Evolutionary conservation across 1,284 basidiomycete species (phyloP), one percentile per base, ranked within the genome.

Genomic region (Ustilago hordei): DNA sequence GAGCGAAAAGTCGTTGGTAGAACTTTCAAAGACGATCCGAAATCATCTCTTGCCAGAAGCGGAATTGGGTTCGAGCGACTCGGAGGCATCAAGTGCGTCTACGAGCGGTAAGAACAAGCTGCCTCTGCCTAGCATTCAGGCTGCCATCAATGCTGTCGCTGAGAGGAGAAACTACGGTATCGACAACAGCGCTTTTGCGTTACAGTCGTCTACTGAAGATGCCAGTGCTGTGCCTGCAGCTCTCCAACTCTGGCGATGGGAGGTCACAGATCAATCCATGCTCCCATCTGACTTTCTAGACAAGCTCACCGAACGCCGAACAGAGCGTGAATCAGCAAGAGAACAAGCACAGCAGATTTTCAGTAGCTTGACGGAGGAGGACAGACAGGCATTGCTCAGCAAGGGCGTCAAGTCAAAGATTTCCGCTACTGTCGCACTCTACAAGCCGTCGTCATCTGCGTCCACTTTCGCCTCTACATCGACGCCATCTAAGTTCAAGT

Each of bases 221-320:
- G 19, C 60, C 2, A 13, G 41, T 34, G 9, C 35, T 17, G 38
- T 77, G 6, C 73, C 69, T 8, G 64, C 84, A 60, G 75, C 78
- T 19, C 79, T 93, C 38, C 91, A 90, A 76, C 87, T 93, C n/a
- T 95, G 93, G 93, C 89, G 94, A 69, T 95, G 94, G 94, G 94
- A 95, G 83, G 91, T 92, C 8, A 91, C 89, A 75, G 89, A 90
- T 15, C 87, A 89, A 57, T 88, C 90, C 55, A 92, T 92, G 90
- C 86, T 95, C 36, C 93, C 93, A 0, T 91, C 90, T 81, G 90
- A 89, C 79, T 88, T 89, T 8, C 88, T 88, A 65, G 92, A 93
- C 69, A 93, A 90, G 84, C 89, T 90, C 1, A 89, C 91, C 38
- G 86, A 86, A n/a, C 89, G 93, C 75, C 86, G 89, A 13, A 87